Percentiles rank a stretch among this genome's conserved stretches.
phyloP scores from a whole-genome alignment of 129 eudicot genomes.

The Deinandra increscens region DNA sequence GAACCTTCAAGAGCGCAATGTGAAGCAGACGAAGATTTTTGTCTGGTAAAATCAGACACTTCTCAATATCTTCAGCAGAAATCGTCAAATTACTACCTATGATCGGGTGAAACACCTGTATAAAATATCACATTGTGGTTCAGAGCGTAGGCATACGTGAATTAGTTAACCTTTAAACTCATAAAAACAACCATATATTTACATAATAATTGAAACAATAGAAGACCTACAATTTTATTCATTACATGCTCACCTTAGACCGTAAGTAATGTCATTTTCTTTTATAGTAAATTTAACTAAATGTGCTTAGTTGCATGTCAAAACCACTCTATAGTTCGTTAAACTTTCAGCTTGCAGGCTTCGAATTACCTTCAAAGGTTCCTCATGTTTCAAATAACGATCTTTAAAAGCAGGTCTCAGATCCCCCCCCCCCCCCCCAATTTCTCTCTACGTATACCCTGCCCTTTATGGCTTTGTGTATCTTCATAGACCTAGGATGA shows the following conservation, averaged over 20 bases:
- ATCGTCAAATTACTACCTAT: constrained; percentile 52
- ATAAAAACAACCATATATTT: constrained; percentile 15
- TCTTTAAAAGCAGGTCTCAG: neutral
- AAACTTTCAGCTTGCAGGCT: constrained; percentile 1
- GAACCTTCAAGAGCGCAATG: constrained; percentile 69
- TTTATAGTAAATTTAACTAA: constrained; percentile 6
- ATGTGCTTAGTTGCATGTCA: constrained; percentile 3
- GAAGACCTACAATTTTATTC: neutral
- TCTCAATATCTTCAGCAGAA: constrained; percentile 81
- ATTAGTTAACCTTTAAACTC: neutral
- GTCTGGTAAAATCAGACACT: constrained; percentile 60
- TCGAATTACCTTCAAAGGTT: constrained; percentile 4
- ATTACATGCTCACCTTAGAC: neutral
- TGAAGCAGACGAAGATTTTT: constrained; percentile 63
- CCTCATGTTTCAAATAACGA: neutral
- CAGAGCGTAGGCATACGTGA: neutral
- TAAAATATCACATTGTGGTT: neutral
- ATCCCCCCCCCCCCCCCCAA: neutral
- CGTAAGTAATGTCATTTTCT: neutral
- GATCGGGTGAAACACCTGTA: constrained; percentile 84
- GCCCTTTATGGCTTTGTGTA: neutral
- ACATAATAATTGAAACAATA: neutral
- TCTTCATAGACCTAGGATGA: neutral
- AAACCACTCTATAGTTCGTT: neutral
- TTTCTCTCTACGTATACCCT: neutral